Base-by-base conservation (phyloP, 176 grass and related monocot genomes). In the Hyparrhenia diplandra region DNA sequence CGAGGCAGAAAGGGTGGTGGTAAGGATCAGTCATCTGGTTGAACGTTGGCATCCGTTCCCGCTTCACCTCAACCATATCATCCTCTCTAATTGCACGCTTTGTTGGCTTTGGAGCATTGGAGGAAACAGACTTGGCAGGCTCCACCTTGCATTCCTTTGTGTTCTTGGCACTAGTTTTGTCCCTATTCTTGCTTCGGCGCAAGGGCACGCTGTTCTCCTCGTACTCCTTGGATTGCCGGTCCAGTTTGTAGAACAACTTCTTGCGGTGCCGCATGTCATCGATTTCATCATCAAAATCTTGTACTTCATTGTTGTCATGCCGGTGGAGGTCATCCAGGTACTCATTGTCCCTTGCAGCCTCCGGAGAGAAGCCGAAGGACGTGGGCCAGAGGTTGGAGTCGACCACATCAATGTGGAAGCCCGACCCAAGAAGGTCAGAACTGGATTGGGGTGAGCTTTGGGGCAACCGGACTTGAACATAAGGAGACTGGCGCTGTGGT, bases 1-100 rank as follows among this genome's bases (percentile, higher is more conserved):
- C 92, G 2, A 94, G 82, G 69, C 92, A 94, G 62, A 94, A 94
- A 49, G 92, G 92, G 27, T 88, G 76, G 78, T 94, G 92, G 67
- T 91, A 94, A 64, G 88, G 92, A 86, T 74, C 83, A 6, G 88
- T 91, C 52, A 89, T 80, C 62, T 94, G 88, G 65, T 88, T 91
- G 77, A 94, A 87, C 9, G 88, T 91, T 0, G 72, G 92, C 37
- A 69, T 75, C 21, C 92, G 77, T 47, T 81, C 80, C 42, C 54
- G 77, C 80, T 91, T 94, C n/a, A 14, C 35, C 39, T 88, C 92
- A 67, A 65, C 62, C 32, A 69, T 4, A 6, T 49, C 66, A 0
- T 66, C 78, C 21, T 74, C 81, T 30, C 21, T 59, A 11, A 54
- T 59, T 28, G 39, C 25, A 43, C n/a, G 5, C 68, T 86, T 83